A percentile compares a stretch with the other conserved stretches of the same genome.
Evolutionary conservation across 345 rosid species (phyloP).

Genomic region (Hypericum perforatum): DNA sequence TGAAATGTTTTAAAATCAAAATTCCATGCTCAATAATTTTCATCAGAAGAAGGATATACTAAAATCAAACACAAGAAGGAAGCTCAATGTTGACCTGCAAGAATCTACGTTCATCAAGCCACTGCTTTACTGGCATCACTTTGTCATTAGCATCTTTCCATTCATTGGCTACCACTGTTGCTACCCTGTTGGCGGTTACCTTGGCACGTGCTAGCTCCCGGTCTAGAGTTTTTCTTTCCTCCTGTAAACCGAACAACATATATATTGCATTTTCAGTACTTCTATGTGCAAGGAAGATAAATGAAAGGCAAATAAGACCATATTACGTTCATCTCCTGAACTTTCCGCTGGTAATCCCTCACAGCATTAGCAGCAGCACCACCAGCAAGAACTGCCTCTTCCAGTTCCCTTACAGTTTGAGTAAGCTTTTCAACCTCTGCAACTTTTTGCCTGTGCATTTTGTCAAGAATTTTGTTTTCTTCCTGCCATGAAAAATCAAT

Average conservation of each 20-base stretch:
- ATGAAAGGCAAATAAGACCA: conserved; percentile 6
- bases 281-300: neutral
- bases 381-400: conserved; percentile 45
- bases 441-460: conserved; percentile 42
- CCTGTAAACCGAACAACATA: conserved; percentile 14
- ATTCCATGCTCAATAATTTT: too few species aligned
- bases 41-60: too few species aligned
- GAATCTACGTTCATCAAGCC: conserved; percentile 41
- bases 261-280: neutral
- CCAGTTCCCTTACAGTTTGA: conserved; percentile 44
- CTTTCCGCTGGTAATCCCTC: conserved; percentile 38
- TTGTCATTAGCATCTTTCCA: conserved; percentile 48
- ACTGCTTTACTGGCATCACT: conserved; percentile 43
- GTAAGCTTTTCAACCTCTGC: conserved; percentile 48
- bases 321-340: conserved; percentile 40
- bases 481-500: conserved; percentile 18
- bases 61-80: neutral
- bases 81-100: conserved; percentile 24
- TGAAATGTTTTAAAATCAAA: too few species aligned
- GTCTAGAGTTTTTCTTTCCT: conserved; percentile 36
- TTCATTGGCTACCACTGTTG: conserved; percentile 45
- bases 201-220: conserved; percentile 45
- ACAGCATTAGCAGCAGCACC: conserved; percentile 51
- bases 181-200: conserved; percentile 40
- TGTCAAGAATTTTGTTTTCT: conserved; percentile 43